A percentile compares a stretch with the other conserved stretches of the same genome.
These are phyloP conservation scores for Komagataella pastoris DNA, from an alignment of 805 yeast species.

Conservation along the genomic window DNA sequence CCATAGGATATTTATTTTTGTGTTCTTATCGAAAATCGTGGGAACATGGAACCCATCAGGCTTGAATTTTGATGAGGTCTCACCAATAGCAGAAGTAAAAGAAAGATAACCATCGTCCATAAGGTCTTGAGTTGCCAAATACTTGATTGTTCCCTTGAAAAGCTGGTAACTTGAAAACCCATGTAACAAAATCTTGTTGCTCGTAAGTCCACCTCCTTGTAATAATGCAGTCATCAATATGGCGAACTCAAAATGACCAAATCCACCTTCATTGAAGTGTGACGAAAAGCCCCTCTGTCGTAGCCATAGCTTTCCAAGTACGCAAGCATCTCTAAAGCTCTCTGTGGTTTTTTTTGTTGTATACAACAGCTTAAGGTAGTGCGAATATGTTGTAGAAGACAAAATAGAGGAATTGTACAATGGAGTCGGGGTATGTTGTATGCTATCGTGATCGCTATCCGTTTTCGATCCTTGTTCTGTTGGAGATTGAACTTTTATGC, in stretches of 20 bases:
- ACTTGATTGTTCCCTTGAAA: conserved; percentile 78
- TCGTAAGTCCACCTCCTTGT: conserved; percentile 69
- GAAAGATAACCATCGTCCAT: conserved; percentile 49
- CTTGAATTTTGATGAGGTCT: conserved; percentile 28
- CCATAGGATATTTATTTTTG: conserved; percentile 71
- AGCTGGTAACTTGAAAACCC: conserved; percentile 92
- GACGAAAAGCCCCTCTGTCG: conserved; percentile 75
- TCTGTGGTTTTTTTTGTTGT: conserved; percentile 65
- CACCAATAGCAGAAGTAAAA: conserved; percentile 44
- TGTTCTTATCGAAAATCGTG: conserved; percentile 60
- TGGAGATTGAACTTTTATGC: conserved; percentile 53
- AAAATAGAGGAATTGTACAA: conserved; percentile 73
- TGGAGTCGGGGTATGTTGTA: conserved; percentile 62
- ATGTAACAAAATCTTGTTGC: conserved; percentile 63
- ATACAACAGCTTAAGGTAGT: conserved; percentile 64
- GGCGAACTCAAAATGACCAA: conserved; percentile 87
- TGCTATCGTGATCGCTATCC: conserved; percentile 14
- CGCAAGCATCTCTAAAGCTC: conserved; percentile 76
- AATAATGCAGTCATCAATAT: conserved; percentile 68
- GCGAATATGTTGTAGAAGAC: conserved; percentile 52
- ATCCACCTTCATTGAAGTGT: conserved; percentile 51
- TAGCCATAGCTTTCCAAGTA: conserved; percentile 82
- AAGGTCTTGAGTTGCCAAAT: conserved; percentile 70
- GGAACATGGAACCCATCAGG: conserved; percentile 58
- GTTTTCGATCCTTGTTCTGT: conserved; percentile 10